These are phyloP conservation scores for Talaromyces proteolyticus DNA, from an alignment of 495 filamentous ascomycete species.

Conservation along the genomic window DNA sequence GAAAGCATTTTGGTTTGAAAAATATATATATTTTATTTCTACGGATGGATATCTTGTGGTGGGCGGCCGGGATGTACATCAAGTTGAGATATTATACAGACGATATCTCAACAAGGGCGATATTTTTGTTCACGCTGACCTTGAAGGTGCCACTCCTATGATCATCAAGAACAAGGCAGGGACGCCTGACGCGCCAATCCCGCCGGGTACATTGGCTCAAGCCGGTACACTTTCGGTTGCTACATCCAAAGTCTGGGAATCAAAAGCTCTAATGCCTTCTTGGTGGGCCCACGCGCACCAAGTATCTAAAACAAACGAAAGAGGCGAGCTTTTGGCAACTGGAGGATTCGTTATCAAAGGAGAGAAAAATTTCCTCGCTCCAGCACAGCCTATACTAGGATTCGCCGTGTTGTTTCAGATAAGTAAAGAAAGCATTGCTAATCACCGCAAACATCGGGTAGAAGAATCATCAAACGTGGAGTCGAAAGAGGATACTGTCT, in stretches of 20 bases:
- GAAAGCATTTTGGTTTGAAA: constrained; percentile 89
- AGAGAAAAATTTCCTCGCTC: constrained; percentile 85
- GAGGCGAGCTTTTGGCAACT: constrained; percentile 71
- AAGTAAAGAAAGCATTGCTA: constrained; percentile 78
- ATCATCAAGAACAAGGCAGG: constrained; percentile 79
- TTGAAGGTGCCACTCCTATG: constrained; percentile 75
- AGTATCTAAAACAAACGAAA: constrained; percentile 72
- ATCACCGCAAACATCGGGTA: constrained; percentile 69
- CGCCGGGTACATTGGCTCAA: constrained; percentile 85
- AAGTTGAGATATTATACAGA: constrained; percentile 86
- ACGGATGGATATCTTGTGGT: constrained; percentile 94
- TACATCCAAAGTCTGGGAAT: constrained; percentile 88
- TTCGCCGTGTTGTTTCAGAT: constrained; percentile 84
- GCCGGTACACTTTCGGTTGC: constrained; percentile 79
- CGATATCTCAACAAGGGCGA: constrained; percentile 83
- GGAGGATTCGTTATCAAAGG: constrained; percentile 78
- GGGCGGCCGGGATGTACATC: constrained; percentile 77
- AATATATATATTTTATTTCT: constrained; percentile 90
- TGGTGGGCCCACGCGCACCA: constrained; percentile 91
- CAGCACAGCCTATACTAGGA: constrained; percentile 80
- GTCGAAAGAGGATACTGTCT: neutral
- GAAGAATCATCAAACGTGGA: constrained; percentile 28
- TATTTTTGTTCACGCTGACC: constrained; percentile 84
- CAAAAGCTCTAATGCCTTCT: constrained; percentile 88
- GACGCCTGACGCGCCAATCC: constrained; percentile 74